A percentile compares a stretch with the other conserved stretches of the same genome.
Conservation (phyloP, 2,329 filamentous ascomycete species). For the Dactylellina leptospora region DNA sequence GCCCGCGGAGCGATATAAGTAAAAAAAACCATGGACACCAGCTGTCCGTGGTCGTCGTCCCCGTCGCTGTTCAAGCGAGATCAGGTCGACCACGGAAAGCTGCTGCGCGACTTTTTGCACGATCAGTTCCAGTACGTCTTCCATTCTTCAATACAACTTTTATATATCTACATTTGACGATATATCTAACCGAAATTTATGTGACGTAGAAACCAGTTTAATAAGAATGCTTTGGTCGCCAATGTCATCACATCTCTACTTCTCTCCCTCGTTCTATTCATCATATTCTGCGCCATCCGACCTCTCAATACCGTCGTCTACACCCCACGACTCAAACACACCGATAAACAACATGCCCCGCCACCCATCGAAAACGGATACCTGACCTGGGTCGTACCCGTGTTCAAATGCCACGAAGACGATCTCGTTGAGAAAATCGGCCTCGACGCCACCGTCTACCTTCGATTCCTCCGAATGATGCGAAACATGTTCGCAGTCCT, state of each 20-base stretch:
- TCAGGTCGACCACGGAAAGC: constrained; percentile 5
- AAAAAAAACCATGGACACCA: constrained; percentile 24
- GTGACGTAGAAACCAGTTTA: constrained; percentile 60
- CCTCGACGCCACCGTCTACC: constrained; percentile 74
- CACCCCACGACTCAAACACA: constrained; percentile 90
- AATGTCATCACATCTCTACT: constrained; percentile 82
- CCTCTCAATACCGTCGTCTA: constrained; percentile 93
- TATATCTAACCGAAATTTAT: not conserved
- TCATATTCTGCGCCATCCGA: constrained; percentile 86
- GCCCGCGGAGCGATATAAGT: not conserved
- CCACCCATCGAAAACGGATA: constrained; percentile 86
- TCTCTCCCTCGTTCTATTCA: constrained; percentile 75
- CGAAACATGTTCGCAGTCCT: constrained; percentile 49
- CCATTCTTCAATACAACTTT: not conserved
- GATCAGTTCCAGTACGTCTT: constrained; percentile 34
- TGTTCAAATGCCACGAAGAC: constrained; percentile 79
- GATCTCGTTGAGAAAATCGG: constrained; percentile 83
- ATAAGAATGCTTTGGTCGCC: constrained; percentile 73
- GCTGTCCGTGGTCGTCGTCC: constrained; percentile 42
- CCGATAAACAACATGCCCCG: constrained; percentile 87
- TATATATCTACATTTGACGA: not conserved
- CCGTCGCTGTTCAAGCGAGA: constrained; percentile 28
- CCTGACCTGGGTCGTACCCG: constrained; percentile 83
- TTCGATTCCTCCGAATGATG: constrained; percentile 51
- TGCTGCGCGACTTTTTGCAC: constrained; percentile 22